Conservation (phyloP, 768 basidiomycete genomes). For the Daedalea quercina region DNA sequence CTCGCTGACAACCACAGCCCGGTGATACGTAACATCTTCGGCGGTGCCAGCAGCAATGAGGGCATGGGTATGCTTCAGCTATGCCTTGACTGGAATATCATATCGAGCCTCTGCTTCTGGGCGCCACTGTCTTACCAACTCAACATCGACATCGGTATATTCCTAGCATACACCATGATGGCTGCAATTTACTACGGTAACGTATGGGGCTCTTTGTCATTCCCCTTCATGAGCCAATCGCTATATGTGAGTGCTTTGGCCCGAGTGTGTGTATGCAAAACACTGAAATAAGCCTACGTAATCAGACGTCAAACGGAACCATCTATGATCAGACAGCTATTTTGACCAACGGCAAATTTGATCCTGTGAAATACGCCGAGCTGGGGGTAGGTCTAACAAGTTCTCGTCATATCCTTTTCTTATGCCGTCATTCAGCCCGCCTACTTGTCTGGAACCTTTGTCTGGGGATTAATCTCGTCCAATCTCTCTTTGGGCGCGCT, state of each 20-base stretch:
- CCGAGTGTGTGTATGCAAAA: neutral
- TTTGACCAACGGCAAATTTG: conserved; percentile 32
- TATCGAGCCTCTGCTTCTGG: conserved; percentile 37
- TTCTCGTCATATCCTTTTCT: neutral
- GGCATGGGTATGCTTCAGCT: conserved; percentile 53
- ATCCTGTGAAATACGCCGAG: conserved; percentile 17
- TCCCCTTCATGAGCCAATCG: conserved; percentile 43
- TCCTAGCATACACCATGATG: conserved; percentile 25
- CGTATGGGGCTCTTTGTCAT: conserved; percentile 48
- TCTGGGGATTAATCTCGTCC: conserved; percentile 12
- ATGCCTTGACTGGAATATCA: conserved; percentile 57
- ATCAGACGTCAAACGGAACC: conserved; percentile 9
- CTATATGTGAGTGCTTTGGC: conserved; percentile 9
- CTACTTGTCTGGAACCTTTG: conserved; percentile 20
- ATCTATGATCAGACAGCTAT: conserved; percentile 39
- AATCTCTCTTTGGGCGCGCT: conserved; percentile 16
- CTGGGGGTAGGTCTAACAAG: conserved; percentile 14
- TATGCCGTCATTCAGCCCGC: conserved; percentile 8
- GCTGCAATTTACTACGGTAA: conserved; percentile 32
- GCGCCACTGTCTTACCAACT: conserved; percentile 19
- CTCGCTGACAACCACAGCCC: conserved; percentile 24
- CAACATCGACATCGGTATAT: conserved; percentile 20
- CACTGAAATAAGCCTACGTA: neutral
- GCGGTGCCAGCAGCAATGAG: conserved; percentile 42
- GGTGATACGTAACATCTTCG: conserved; percentile 20